Percentiles rank a stretch among this genome's conserved stretches.
These are phyloP conservation scores for Euphorbia schlechtendalii DNA, from an alignment of 441 rosid species.

Conservation along the genomic window DNA sequence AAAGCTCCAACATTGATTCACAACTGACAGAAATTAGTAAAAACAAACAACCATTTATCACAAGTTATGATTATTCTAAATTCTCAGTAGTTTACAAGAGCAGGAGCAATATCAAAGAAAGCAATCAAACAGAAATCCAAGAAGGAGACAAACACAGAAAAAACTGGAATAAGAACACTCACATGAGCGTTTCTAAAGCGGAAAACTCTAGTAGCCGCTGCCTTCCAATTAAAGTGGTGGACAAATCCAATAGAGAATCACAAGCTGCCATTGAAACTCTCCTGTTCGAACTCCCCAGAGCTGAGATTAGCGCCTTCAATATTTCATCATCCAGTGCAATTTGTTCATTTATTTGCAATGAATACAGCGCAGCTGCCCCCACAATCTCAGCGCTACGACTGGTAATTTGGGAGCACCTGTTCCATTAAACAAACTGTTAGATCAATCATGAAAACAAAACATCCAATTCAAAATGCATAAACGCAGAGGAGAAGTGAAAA, in stretches of 20 bases:
- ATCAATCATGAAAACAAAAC: neutral
- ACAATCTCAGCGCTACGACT: slow-evolving; percentile 33
- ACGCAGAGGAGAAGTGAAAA: neutral
- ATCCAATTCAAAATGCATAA: neutral
- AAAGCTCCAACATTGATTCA: neutral
- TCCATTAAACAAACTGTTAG: neutral
- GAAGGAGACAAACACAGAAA: neutral
- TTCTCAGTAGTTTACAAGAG: neutral
- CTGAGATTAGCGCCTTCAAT: slow-evolving; percentile 30
- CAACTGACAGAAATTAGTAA: neutral
- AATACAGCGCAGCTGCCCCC: slow-evolving; percentile 37
- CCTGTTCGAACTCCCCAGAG: slow-evolving; percentile 20
- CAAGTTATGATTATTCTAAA: neutral
- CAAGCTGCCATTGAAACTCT: slow-evolving; percentile 37
- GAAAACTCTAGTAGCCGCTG: slow-evolving; percentile 35
- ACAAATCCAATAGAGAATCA: slow-evolving; percentile 46
- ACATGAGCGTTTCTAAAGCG: slow-evolving; percentile 40
- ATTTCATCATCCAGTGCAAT: slow-evolving; percentile 36
- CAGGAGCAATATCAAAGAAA: neutral
- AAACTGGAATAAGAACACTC: slow-evolving; percentile 21
- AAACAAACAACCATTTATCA: neutral
- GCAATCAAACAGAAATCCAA: neutral
- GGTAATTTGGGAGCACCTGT: slow-evolving; percentile 28
- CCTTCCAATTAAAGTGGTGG: slow-evolving; percentile 36
- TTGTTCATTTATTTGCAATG: slow-evolving; percentile 35